Conservation (phyloP, 805 yeast species). For the Brettanomyces custersianus region DNA sequence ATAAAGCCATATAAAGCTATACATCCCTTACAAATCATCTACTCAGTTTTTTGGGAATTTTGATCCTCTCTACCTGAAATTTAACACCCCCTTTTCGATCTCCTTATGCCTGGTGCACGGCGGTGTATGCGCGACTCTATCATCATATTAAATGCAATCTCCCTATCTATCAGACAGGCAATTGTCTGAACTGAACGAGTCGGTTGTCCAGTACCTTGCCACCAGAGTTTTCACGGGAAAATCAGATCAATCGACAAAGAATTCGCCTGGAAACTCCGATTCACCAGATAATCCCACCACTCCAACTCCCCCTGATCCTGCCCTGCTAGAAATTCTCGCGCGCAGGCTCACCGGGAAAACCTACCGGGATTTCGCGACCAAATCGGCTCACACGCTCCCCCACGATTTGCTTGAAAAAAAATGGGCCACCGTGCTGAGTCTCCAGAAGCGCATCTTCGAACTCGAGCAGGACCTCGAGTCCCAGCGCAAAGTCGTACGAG, state of each 20-base stretch:
- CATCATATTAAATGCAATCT: slow-evolving; percentile 1
- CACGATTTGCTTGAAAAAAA: slow-evolving; percentile 50
- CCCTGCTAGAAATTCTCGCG: neutral
- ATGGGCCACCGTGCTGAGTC: slow-evolving; percentile 78
- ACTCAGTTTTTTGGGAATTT: too few relatives aligned
- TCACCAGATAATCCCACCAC: too few relatives aligned
- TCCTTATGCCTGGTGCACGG: too few relatives aligned
- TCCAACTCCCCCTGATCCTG: too few relatives aligned
- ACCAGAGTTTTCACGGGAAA: slow-evolving; percentile 8
- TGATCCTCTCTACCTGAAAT: too few relatives aligned
- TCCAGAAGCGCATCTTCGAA: slow-evolving; percentile 67
- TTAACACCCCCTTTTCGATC: too few relatives aligned
- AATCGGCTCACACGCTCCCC: slow-evolving; percentile 15
- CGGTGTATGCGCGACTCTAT: too few relatives aligned
- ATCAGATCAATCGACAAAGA: too few relatives aligned
- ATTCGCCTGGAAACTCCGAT: too few relatives aligned
- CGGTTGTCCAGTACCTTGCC: slow-evolving; percentile 26
- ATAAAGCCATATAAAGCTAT: neutral
- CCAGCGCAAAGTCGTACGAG: slow-evolving; percentile 37
- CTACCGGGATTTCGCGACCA: neutral
- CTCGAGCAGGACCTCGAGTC: slow-evolving; percentile 51
- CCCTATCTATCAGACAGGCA: slow-evolving; percentile 25
- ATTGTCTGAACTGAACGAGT: slow-evolving; percentile 26
- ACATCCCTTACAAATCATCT: too few relatives aligned
- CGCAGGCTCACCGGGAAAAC: neutral